Conservation (phyloP, 1,284 basidiomycete genomes). For the Apiotrichum porosum region DNA sequence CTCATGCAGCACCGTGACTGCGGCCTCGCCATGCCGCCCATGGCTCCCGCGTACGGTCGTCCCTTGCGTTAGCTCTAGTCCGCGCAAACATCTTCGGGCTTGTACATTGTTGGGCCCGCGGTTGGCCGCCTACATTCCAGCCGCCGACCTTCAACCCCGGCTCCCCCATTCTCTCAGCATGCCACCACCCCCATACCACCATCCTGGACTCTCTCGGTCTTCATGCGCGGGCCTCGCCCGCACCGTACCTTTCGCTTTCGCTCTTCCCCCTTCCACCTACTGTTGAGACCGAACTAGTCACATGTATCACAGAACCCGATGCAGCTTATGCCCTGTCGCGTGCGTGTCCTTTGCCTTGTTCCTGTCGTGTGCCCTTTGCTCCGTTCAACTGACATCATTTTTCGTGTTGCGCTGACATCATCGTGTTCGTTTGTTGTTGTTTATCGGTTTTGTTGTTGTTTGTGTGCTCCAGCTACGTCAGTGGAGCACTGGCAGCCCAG, state of each 20-base stretch:
- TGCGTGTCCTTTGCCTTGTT: too few species aligned
- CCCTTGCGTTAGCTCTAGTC: constrained; percentile 10
- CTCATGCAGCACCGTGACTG: constrained; percentile 49
- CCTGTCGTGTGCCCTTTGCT: too few species aligned
- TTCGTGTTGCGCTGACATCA: too few species aligned
- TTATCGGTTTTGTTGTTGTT: too few species aligned
- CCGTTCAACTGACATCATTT: too few species aligned
- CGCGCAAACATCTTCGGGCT: background rate
- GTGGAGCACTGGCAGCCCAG: too few species aligned
- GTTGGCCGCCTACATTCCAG: too few species aligned
- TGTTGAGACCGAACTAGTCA: background rate
- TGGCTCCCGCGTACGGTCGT: constrained; percentile 14
- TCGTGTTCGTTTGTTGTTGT: too few species aligned
- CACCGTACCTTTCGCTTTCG: constrained; percentile 10
- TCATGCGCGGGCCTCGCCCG: background rate
- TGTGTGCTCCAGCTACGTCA: too few species aligned
- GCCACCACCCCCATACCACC: too few species aligned
- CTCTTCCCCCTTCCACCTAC: constrained; percentile 5
- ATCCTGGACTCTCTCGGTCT: too few species aligned
- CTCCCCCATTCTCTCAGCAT: background rate
- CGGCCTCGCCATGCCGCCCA: constrained; percentile 30
- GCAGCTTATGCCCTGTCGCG: constrained; percentile 5
- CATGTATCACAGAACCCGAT: constrained; percentile 11
- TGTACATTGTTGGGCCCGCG: background rate
- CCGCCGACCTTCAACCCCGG: background rate